Evolutionary conservation across 148 eudicot species (phyloP).

Genomic region (Chenopodium quinoa): DNA sequence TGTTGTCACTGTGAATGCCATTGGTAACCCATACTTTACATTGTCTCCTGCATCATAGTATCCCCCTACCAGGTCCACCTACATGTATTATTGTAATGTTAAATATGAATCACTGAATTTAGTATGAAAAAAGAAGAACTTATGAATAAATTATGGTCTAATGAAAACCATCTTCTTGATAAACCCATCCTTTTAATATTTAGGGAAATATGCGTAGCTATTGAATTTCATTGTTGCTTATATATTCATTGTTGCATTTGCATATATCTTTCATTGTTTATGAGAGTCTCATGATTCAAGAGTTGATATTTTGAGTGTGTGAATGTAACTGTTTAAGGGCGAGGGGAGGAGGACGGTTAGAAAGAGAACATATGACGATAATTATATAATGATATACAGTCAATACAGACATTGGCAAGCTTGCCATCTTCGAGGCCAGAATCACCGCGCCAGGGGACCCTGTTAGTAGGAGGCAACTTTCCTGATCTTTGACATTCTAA

Average conservation of each 20-base stretch:
- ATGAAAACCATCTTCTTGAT: no score
- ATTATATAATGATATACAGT: constrained; percentile 1
- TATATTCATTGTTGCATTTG: no score
- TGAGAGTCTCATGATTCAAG: no score
- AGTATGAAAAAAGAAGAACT: background rate
- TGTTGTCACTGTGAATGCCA: constrained; percentile 88
- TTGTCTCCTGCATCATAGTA: constrained; percentile 97
- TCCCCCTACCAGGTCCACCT: constrained; percentile 94
- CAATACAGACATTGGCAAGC: constrained; percentile 51
- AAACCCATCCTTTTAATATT: no score
- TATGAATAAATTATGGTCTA: background rate
- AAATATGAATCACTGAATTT: background rate
- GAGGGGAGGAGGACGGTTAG: background rate
- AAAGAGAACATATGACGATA: background rate
- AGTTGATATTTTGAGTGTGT: background rate
- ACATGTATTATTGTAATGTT: background rate
- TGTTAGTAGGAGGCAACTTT: constrained; percentile 62
- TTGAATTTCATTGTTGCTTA: no score
- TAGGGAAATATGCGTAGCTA: no score
- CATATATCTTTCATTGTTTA: no score
- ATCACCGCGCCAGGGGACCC: constrained; percentile 82
- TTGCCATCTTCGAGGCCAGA: constrained; percentile 82
- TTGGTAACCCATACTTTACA: constrained; percentile 82
- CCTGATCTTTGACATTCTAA: constrained; percentile 93
- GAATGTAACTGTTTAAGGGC: background rate